phyloP scores from a whole-genome alignment of 768 basidiomycete species.

The Rhodotorula babjevae region DNA sequence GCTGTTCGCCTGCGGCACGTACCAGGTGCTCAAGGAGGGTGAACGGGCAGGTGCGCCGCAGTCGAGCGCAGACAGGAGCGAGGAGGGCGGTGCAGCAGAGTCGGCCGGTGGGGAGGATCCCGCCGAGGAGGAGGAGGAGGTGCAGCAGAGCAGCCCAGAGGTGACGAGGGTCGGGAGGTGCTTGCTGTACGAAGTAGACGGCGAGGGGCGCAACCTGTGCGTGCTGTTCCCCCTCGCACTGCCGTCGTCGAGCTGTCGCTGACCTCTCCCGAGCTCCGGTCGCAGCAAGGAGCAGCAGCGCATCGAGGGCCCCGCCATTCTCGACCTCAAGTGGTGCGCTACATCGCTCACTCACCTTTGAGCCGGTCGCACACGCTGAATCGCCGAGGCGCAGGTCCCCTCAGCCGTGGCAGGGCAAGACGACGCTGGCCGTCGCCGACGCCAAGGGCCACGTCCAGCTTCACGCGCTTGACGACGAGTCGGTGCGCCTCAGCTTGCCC shows the following conservation, averaged over 20 bases:
- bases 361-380: conserved; percentile 23
- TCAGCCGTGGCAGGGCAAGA: conserved; percentile 27
- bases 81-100: conserved; percentile 1
- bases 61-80: conserved; percentile 19
- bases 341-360: not conserved
- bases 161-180: conserved; percentile 40
- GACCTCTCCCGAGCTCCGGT: not conserved
- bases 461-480: conserved; percentile 55
- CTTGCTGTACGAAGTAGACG: conserved; percentile 37
- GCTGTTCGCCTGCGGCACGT: conserved; percentile 84
- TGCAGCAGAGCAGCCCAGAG: conserved; percentile 5
- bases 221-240: conserved; percentile 9
- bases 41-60: conserved; percentile 28
- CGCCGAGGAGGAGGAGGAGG: conserved; percentile 29
- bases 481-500: conserved; percentile 50
- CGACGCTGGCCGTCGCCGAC: conserved; percentile 67
- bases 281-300: conserved; percentile 59
- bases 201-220: conserved; percentile 31
- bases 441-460: conserved; percentile 75
- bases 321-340: conserved; percentile 88
- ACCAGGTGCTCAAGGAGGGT: conserved; percentile 62
- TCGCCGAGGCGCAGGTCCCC: conserved; percentile 7
- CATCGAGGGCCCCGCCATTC: conserved; percentile 69
- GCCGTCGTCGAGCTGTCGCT: not conserved
- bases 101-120: not conserved